Base-by-base conservation (phyloP, 176 grass and related monocot species). In the Oryza officinalis region DNA sequence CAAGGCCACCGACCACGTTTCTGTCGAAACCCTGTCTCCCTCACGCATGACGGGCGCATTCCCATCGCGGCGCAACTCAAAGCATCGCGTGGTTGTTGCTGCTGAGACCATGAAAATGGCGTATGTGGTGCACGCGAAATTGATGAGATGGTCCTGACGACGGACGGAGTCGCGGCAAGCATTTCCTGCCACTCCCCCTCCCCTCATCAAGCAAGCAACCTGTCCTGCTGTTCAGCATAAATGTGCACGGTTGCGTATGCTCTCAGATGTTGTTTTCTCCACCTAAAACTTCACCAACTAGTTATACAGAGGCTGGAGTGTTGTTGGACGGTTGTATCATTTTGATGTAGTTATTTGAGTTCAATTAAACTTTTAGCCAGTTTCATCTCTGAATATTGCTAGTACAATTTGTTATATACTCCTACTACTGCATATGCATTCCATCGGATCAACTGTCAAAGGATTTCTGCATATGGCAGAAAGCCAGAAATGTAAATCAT, bases 71-170 rank as follows among this genome's bases (percentile, higher is more conserved):
- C 37, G 37, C 37, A 8, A 38, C 7, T 35, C 37, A 38, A 1
- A 40, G 18, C 43, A 27, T 20, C 60, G 71, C 44, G 47, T 70
- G 75, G 45, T 79, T 67, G 57, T 40, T 6, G 54, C 18, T 79
- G 40, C 9, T 41, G 40, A 41, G 2, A 41, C 40, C 40, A 38
- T 10, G 75, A 79, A 27, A 86, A 77, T 46, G 38, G 65, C 83
- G 11, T 17, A 10, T 77, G 83, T 52, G 83, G 82, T 28, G 63
- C 63, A 45, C 2, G 44, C 25, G 13, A 31, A 46, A 41, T 68
- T 65, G 30, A 47, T 30, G 13, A 52, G 49, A 77, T 77, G 82
- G 83, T 78, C 83, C 82, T 59, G n/a, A 20, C 61, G 6, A 57
- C 52, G 14, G 20, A n/a, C 52, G 20, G 18, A 57, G 20, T n/a